Evolutionary conservation across 148 eudicot species (phyloP).

Genomic region (Limonium bicolor): DNA sequence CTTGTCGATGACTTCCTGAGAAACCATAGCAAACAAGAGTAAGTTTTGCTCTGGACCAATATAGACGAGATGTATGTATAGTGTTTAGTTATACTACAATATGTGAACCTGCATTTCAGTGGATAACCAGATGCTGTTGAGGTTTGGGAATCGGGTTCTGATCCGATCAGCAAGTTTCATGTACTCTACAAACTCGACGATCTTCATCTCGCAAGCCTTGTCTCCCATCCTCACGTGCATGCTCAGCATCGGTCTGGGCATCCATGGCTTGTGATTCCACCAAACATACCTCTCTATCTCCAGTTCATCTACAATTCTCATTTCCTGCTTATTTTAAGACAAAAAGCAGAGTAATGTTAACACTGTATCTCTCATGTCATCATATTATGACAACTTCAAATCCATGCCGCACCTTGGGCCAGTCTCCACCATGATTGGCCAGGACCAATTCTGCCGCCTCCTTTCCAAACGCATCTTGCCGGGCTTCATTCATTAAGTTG

Average conservation of each 20-base stretch:
- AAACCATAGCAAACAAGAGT: neutral
- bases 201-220: conserved; percentile 87
- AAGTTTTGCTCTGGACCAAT: neutral
- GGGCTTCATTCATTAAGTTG: conserved; percentile 60
- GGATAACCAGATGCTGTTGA: conserved; percentile 71
- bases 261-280: conserved; percentile 80
- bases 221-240: conserved; percentile 97
- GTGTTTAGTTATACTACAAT: neutral
- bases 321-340: too few relatives aligned
- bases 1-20: conserved; percentile 54
- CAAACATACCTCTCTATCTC: conserved; percentile 71
- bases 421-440: conserved; percentile 14
- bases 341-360: too few relatives aligned
- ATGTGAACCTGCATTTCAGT: conserved; percentile 81
- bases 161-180: conserved; percentile 57
- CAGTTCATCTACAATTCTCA: too few relatives aligned
- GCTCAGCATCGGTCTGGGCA: conserved; percentile 76
- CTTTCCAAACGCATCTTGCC: conserved; percentile 68
- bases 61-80: neutral
- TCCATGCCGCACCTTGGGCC: conserved; percentile 30
- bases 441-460: conserved; percentile 84
- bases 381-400: too few relatives aligned
- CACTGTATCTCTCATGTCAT: too few relatives aligned
- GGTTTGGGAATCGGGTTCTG: conserved; percentile 48
- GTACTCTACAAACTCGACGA: conserved; percentile 67